Conservation (phyloP, 139 green algal species). For the Micractinium conductrix region DNA sequence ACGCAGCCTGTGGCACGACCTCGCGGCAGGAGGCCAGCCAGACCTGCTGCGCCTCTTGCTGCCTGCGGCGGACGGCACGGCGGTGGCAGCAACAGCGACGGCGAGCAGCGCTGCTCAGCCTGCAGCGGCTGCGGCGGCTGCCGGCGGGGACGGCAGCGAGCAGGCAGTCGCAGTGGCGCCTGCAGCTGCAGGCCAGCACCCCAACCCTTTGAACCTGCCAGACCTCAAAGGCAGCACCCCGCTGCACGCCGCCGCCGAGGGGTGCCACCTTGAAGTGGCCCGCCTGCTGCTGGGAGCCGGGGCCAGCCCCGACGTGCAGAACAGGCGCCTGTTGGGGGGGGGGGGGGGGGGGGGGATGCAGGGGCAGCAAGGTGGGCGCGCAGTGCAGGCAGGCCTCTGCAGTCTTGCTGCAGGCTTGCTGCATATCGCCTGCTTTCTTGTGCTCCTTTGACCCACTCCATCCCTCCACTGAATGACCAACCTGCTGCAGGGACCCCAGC, state of each 20-base stretch:
- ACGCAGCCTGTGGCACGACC: conserved; percentile 26
- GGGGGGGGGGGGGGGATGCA: too few relatives aligned
- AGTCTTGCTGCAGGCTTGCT: not conserved
- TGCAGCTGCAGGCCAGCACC: not conserved
- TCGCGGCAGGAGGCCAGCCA: not conserved
- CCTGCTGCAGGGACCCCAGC: conserved; percentile 18
- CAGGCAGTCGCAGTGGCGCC: not conserved
- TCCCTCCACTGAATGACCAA: too few relatives aligned
- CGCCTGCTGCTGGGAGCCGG: conserved; percentile 9
- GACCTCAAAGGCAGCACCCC: not conserved
- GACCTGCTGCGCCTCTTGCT: conserved; percentile 13
- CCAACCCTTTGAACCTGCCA: conserved; percentile 7
- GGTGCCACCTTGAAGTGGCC: not conserved
- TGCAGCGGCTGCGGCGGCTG: not conserved
- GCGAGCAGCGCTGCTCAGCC: too few relatives aligned
- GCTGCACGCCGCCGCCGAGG: conserved; percentile 2
- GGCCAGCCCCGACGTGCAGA: not conserved
- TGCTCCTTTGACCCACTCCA: not conserved
- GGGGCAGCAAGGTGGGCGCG: too few relatives aligned
- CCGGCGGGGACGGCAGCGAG: not conserved
- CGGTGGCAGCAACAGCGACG: too few relatives aligned
- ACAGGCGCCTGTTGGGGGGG: not conserved
- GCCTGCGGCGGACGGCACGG: not conserved
- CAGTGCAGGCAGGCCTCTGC: too few relatives aligned
- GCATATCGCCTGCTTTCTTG: not conserved